These are phyloP conservation scores for Grifola frondosa DNA, from an alignment of 1,284 basidiomycete genomes.

Conservation along the genomic window DNA sequence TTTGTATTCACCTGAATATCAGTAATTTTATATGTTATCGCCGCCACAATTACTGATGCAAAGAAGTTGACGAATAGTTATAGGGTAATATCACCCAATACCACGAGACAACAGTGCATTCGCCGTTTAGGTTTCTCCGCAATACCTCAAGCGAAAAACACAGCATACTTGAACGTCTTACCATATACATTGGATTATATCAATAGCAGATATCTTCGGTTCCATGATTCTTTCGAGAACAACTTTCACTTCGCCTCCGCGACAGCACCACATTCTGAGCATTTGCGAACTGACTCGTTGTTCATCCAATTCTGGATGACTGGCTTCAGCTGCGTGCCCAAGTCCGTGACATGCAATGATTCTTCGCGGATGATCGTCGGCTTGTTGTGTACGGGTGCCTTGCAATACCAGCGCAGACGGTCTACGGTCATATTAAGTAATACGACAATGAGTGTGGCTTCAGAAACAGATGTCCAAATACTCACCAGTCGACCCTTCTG, in stretches of 20 bases:
- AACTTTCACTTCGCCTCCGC: conserved; percentile 65
- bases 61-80: too few species aligned
- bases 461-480: neutral
- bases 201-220: too few species aligned
- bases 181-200: too few species aligned
- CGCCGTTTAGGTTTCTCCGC: too few species aligned
- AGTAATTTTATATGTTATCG: too few species aligned
- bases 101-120: too few species aligned
- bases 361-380: conserved; percentile 89
- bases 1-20: too few species aligned
- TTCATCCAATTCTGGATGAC: conserved; percentile 81
- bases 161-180: too few species aligned
- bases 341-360: conserved; percentile 85
- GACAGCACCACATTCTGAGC: conserved; percentile 66
- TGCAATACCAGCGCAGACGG: conserved; percentile 93
- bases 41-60: too few species aligned
- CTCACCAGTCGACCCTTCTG: conserved; percentile 58
- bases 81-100: too few species aligned
- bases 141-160: too few species aligned
- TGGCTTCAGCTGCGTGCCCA: conserved; percentile 93
- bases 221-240: too few species aligned
- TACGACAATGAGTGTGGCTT: neutral
- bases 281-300: conserved; percentile 63
- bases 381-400: conserved; percentile 57
- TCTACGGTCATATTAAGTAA: conserved; percentile 47